Base-by-base conservation (phyloP, 1,284 basidiomycete genomes). In the Cryptococcus depauperatus region DNA sequence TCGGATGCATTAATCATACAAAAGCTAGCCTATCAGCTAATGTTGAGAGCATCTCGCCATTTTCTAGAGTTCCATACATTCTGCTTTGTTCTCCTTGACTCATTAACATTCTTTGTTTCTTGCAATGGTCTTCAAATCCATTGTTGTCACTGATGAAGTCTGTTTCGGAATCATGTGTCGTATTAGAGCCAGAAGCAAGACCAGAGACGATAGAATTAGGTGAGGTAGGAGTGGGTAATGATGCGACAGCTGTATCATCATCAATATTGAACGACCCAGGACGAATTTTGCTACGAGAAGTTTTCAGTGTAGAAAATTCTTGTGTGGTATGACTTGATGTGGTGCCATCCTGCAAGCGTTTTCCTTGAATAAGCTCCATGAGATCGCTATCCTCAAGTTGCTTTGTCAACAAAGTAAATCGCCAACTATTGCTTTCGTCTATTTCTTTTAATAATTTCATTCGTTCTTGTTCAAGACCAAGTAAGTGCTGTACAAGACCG, bases 251-350 rank as follows among this genome's bases (percentile, higher is more conserved):
- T 3, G 49, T 51, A 38, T 51, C 49, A 27, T 51, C 49, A 30
- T 51, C 49, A 29, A 47, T 30, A 18, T 51, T 51, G 14, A 51
- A 35, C 5, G 44, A 46, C 4, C 42, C 49, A 16, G 41, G 40
- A 18, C 44, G 32, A 11, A 41, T n/a, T 3, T 39, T 21, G 26
- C n/a, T 14, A 28, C 18, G 25, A 28, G 25, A 25, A 27, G 39
- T 5, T n/a, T n/a, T n/a, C n/a, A 28, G 16, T 27, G 25, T 28
- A 7, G 35, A 22, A 16, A 21, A 11, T 16, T n/a, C n/a, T n/a
- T n/a, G n/a, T n/a, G n/a, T n/a, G 35, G 22, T 5, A 22, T 9
- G n/a, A 19, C 16, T 21, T 30, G 29, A 4, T 30, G 29, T 16
- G 16, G 29, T 3, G 35, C 4, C 35, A 14, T 4, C 14, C 18